Evolutionary conservation across 371 early-diverging fungal species (phyloP), one percentile per base, ranked within the genome.

Genomic region (Mucor ambiguus): DNA sequence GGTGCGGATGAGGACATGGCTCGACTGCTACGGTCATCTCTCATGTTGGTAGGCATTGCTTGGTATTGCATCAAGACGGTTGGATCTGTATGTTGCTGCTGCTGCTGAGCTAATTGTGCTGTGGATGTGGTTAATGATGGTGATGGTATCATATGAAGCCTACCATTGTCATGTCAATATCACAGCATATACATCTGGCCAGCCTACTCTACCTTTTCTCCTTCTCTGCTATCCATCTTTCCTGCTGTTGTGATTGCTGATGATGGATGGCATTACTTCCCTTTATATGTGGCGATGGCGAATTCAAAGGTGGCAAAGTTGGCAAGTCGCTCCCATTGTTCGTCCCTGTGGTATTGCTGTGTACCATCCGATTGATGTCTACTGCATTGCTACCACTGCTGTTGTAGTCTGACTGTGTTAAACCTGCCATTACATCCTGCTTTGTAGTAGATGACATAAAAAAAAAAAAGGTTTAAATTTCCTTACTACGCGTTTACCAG

Each of bases 251-350:
- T 35, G 37, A 7, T 20, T 32, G 52, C 38, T 57, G 33, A n/a
- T 54, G 60, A 37, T 14, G 20, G 18, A 1, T 8, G 8, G 11
- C 20, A 4, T 14, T 37, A 18, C 9, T 41, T 24, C 4, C 52
- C 12, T 52, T 64, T 33, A 58, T 26, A 4, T 61, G 61, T 33
- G 59, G 69, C 3, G 52, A 48, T 0, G 62, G 58, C 9, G 60
- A 24, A 46, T 67, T 71, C 9, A 71, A 52, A 14, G 67, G 72
- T 16, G 72, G 72, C 32, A 72, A 52, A 22, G 72, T 68, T 37
- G 68, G 72, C 33, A 71, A 22, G 0, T 71, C 61, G 22, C 41
- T 60, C 14, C 33, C 33, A 32, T 12, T 18, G 20, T 49, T 63
- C 7, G 29, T 28, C 6, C 26, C 52, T 24, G 52, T n/a, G 4